These are phyloP conservation scores for Teunomyces stri DNA, from an alignment of 805 yeast genomes.

Conservation along the genomic window DNA sequence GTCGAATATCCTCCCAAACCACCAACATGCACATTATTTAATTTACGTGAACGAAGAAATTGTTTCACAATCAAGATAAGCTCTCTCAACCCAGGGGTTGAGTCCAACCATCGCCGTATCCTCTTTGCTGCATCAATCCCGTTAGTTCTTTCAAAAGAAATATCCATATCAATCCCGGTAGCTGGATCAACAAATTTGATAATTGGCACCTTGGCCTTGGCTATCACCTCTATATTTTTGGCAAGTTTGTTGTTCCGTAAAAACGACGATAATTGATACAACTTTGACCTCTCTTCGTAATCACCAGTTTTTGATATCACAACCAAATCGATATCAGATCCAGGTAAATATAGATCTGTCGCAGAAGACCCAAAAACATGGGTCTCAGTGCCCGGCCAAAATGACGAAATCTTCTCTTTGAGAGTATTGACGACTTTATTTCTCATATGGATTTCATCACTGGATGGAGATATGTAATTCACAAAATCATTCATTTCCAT, in stretches of 20 bases:
- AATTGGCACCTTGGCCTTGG: conserved; percentile 91
- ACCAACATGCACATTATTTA: conserved; percentile 88
- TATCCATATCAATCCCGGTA: conserved; percentile 75
- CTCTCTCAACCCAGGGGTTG: conserved; percentile 79
- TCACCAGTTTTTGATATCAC: conserved; percentile 60
- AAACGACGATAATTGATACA: conserved; percentile 71
- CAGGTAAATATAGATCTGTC: conserved; percentile 88
- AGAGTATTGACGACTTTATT: conserved; percentile 62
- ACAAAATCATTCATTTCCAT: conserved; percentile 83
- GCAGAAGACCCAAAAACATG: conserved; percentile 94
- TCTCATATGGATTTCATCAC: conserved; percentile 65
- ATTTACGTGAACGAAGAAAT: conserved; percentile 70
- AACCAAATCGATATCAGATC: conserved; percentile 95
- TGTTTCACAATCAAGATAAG: conserved; percentile 81
- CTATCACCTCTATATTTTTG: conserved; percentile 74
- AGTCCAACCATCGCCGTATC: conserved; percentile 69
- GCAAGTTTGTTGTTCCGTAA: conserved; percentile 64
- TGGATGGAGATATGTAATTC: conserved; percentile 80
- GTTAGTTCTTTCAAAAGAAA: conserved; percentile 82
- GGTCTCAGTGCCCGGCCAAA: conserved; percentile 79
- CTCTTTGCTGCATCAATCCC: conserved; percentile 81
- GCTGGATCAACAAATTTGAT: conserved; percentile 80
- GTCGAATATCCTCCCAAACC: conserved; percentile 94
- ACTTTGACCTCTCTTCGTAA: conserved; percentile 58
- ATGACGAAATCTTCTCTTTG: conserved; percentile 45